Percentiles rank a stretch among this genome's conserved stretches.
Conservation (phyloP, 768 basidiomycete species). For the Paxillus rubicundulus region DNA sequence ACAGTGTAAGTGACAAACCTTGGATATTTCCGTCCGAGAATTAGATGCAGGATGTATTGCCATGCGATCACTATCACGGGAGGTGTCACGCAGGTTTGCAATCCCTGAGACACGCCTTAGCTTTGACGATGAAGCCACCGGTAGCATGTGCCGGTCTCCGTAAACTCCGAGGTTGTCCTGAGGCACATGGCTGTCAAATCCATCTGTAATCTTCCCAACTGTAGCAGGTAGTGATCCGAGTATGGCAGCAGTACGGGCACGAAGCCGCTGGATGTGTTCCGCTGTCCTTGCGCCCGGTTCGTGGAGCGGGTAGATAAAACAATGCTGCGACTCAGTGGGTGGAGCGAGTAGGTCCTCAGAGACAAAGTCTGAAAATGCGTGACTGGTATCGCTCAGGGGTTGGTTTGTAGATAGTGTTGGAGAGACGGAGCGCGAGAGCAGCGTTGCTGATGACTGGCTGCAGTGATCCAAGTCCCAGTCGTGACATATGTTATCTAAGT, state of each 20-base stretch:
- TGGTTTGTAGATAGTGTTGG: background rate
- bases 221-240: slow-evolving; percentile 29
- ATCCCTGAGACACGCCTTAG: slow-evolving; percentile 24
- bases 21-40: slow-evolving; percentile 9
- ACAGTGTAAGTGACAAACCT: slow-evolving; percentile 12
- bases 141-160: background rate
- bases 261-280: slow-evolving; percentile 23
- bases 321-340: slow-evolving; percentile 7
- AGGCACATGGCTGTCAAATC: slow-evolving; percentile 1
- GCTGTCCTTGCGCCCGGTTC: slow-evolving; percentile 28
- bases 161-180: background rate
- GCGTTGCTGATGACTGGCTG: slow-evolving; percentile 21
- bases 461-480: slow-evolving; percentile 17
- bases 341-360: background rate
- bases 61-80: slow-evolving; percentile 12
- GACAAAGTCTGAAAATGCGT: slow-evolving; percentile 7
- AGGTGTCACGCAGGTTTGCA: slow-evolving; percentile 24
- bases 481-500: slow-evolving; percentile 10
- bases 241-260: slow-evolving; percentile 25
- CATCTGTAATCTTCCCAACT: slow-evolving; percentile 12
- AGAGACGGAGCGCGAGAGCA: slow-evolving; percentile 16
- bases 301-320: slow-evolving; percentile 11
- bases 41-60: slow-evolving; percentile 7
- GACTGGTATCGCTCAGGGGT: slow-evolving; percentile 4
- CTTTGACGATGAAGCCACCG: slow-evolving; percentile 7